Percentiles rank a stretch among this genome's conserved stretches.
These are phyloP conservation scores for Diaporthe velutina DNA, from an alignment of 2,329 filamentous ascomycete species.

Conservation along the genomic window DNA sequence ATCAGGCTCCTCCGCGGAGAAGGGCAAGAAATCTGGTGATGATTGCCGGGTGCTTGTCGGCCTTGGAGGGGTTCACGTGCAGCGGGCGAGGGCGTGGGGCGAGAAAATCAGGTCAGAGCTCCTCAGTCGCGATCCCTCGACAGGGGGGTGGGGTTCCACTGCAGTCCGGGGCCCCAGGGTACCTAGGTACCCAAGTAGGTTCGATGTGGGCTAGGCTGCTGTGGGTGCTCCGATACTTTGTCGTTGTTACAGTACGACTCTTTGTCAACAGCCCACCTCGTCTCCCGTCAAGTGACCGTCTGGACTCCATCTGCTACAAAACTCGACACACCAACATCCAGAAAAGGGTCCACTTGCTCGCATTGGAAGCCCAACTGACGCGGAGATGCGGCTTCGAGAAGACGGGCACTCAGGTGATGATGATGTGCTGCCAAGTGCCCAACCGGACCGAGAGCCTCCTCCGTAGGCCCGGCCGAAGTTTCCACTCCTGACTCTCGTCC, in stretches of 20 bases:
- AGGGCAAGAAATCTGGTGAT: conserved; percentile 8
- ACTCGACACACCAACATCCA: conserved; percentile 1
- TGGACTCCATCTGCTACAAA: background rate
- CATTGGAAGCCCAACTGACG: background rate
- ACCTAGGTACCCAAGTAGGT: too few species aligned
- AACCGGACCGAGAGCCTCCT: background rate
- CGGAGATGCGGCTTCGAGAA: background rate
- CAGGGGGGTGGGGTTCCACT: conserved; percentile 12
- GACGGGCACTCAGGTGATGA: conserved; percentile 7
- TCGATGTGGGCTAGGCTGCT: background rate
- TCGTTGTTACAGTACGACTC: background rate
- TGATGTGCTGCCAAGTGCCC: conserved; percentile 2
- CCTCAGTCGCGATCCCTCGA: background rate
- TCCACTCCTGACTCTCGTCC: background rate
- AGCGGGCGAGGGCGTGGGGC: background rate
- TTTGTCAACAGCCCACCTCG: conserved; percentile 14
- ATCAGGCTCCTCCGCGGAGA: background rate
- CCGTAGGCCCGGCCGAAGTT: background rate
- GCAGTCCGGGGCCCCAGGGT: conserved; percentile 25
- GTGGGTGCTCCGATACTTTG: background rate
- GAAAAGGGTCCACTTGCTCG: background rate
- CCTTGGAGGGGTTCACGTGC: conserved; percentile 14
- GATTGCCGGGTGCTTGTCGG: background rate
- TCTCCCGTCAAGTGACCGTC: background rate
- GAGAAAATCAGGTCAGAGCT: conserved; percentile 29